Conservation (phyloP, 2,329 filamentous ascomycete genomes). For the Curvularia sp. region DNA sequence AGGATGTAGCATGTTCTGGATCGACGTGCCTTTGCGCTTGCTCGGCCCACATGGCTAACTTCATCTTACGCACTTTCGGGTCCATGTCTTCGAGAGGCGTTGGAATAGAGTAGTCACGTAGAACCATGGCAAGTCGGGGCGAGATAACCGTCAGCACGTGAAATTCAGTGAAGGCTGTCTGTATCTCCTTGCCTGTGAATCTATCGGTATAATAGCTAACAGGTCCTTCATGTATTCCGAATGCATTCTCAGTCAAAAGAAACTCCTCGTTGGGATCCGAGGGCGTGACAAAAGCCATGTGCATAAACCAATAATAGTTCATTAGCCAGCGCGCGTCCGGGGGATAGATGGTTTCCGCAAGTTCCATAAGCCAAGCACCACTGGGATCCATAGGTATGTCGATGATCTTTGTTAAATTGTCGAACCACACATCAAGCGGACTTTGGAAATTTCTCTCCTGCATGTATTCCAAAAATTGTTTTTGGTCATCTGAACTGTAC, state of each 20-base stretch:
- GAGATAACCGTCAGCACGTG: background rate
- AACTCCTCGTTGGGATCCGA: background rate
- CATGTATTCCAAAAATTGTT: slow-evolving; percentile 43
- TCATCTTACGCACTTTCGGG: background rate
- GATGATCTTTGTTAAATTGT: slow-evolving; percentile 45
- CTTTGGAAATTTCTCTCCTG: slow-evolving; percentile 31
- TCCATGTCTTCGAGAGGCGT: background rate
- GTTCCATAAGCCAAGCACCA: slow-evolving; percentile 34
- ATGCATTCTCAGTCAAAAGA: background rate
- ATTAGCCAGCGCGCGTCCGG: background rate
- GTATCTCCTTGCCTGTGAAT: background rate
- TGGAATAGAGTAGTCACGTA: background rate
- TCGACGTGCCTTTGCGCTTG: background rate
- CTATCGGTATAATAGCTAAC: background rate
- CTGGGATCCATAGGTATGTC: slow-evolving; percentile 6
- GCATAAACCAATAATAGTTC: no score
- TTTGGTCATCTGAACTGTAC: slow-evolving; percentile 44
- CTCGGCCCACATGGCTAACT: background rate
- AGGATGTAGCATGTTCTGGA: slow-evolving; percentile 8
- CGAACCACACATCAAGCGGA: slow-evolving; percentile 47
- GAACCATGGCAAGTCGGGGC: background rate
- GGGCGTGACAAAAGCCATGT: background rate
- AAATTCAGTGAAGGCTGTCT: background rate
- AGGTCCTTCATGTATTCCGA: slow-evolving; percentile 2
- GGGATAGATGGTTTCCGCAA: slow-evolving; percentile 6